Percentiles rank a stretch among this genome's conserved stretches.
Conservation (phyloP, 2,329 filamentous ascomycete species). For the Zasmidium angulare region DNA sequence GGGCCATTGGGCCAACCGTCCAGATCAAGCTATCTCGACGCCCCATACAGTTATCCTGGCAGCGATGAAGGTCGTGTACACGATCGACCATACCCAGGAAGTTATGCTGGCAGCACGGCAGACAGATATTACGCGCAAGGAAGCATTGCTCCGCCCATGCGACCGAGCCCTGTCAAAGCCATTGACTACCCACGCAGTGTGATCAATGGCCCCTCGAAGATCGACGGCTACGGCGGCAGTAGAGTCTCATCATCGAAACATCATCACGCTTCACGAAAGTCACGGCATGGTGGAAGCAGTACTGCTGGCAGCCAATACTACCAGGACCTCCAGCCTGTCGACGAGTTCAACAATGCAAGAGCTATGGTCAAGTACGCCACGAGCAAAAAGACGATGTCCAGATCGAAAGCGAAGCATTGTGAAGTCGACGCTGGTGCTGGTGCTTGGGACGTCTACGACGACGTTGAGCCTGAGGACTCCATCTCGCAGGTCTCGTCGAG, state of each 20-base stretch:
- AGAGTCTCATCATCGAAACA: neutral
- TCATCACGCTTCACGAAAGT: neutral
- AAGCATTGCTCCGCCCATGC: neutral
- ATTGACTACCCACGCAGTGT: neutral
- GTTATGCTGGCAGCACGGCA: conserved; percentile 1
- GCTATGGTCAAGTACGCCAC: neutral
- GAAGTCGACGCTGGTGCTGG: too few relatives aligned
- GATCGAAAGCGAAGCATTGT: too few relatives aligned
- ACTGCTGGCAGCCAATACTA: neutral
- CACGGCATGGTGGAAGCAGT: too few relatives aligned
- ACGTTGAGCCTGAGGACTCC: conserved; percentile 19
- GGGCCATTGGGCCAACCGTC: neutral
- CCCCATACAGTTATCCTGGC: too few relatives aligned
- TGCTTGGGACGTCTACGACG: conserved; percentile 1
- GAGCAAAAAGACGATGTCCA: neutral
- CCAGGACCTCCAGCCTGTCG: neutral
- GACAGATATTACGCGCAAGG: neutral
- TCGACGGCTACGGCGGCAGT: neutral
- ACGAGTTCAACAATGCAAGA: neutral
- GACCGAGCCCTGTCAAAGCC: neutral
- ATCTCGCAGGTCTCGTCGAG: conserved; percentile 18
- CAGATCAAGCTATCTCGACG: too few relatives aligned
- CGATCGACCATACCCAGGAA: neutral
- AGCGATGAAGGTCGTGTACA: neutral
- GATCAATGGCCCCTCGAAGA: neutral